These are phyloP conservation scores for Beverwykella pulmonaria DNA, from an alignment of 495 filamentous ascomycete genomes.

Conservation along the genomic window DNA sequence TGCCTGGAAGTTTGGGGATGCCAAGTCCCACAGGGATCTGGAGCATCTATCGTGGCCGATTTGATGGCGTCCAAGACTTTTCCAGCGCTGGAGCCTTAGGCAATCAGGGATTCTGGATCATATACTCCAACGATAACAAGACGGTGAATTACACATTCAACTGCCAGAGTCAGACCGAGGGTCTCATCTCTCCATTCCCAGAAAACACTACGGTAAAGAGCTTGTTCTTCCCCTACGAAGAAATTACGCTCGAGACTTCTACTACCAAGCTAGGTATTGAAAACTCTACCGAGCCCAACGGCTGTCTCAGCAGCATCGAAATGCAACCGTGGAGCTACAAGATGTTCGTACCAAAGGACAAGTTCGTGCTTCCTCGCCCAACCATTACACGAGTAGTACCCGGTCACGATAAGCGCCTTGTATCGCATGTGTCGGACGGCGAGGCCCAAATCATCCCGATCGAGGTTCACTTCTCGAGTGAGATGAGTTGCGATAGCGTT, in stretches of 20 bases:
- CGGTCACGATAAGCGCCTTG: slow-evolving; percentile 63
- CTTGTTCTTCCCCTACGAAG: slow-evolving; percentile 67
- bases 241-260: slow-evolving; percentile 51
- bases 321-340: slow-evolving; percentile 64
- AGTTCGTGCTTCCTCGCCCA: slow-evolving; percentile 58
- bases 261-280: slow-evolving; percentile 50
- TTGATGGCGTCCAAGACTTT: slow-evolving; percentile 57
- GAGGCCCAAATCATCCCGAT: slow-evolving; percentile 55
- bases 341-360: slow-evolving; percentile 60
- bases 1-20: slow-evolving; percentile 57
- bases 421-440: slow-evolving; percentile 53
- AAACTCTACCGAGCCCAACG: slow-evolving; percentile 53
- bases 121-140: slow-evolving; percentile 66
- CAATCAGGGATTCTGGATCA: slow-evolving; percentile 65
- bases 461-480: slow-evolving; percentile 61
- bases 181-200: slow-evolving; percentile 63
- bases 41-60: slow-evolving; percentile 61
- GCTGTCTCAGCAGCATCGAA: slow-evolving; percentile 59
- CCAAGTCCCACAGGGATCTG: slow-evolving; percentile 69
- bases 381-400: slow-evolving; percentile 69
- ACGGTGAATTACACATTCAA: slow-evolving; percentile 63
- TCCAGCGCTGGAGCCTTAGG: slow-evolving; percentile 45
- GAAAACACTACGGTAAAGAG: slow-evolving; percentile 63
- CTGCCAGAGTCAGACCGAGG: slow-evolving; percentile 53
- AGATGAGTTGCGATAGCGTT: slow-evolving; percentile 65